phyloP scores from a whole-genome alignment of 768 basidiomycete species.

The Exidia glandulosa region DNA sequence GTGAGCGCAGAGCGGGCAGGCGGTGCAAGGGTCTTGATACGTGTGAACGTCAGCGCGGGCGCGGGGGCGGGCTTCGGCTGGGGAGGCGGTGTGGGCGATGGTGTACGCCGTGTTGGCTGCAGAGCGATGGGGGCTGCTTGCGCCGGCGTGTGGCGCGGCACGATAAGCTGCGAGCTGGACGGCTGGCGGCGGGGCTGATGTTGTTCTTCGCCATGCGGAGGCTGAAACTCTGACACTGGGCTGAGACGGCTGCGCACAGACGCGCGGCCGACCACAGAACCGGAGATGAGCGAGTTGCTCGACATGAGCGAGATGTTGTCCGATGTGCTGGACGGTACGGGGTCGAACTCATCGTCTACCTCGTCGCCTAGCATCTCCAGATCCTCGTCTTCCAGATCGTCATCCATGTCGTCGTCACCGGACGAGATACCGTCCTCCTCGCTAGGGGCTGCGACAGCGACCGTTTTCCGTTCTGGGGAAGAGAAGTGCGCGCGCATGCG shows the following conservation, averaged over 20 bases:
- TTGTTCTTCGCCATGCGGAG: not conserved
- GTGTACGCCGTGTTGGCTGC: not conserved
- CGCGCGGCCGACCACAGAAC: constrained; percentile 32
- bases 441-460: constrained; percentile 33
- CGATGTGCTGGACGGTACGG: constrained; percentile 30
- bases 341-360: constrained; percentile 25
- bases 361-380: constrained; percentile 22
- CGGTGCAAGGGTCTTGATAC: not conserved
- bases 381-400: constrained; percentile 35
- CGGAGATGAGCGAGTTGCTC: constrained; percentile 32
- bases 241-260: constrained; percentile 33
- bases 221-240: constrained; percentile 43
- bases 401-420: constrained; percentile 28
- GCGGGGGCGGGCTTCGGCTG: not conserved
- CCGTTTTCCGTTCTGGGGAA: constrained; percentile 32
- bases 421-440: constrained; percentile 40
- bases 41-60: not conserved
- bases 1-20: constrained; percentile 50
- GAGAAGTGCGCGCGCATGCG: constrained; percentile 47
- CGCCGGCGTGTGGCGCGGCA: not conserved
- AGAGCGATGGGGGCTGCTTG: not conserved
- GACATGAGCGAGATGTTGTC: constrained; percentile 38
- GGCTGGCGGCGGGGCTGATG: not conserved
- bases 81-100: not conserved
- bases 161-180: not conserved